phyloP scores from a whole-genome alignment of 345 rosid genomes.

The Lenwebbia sp. region DNA sequence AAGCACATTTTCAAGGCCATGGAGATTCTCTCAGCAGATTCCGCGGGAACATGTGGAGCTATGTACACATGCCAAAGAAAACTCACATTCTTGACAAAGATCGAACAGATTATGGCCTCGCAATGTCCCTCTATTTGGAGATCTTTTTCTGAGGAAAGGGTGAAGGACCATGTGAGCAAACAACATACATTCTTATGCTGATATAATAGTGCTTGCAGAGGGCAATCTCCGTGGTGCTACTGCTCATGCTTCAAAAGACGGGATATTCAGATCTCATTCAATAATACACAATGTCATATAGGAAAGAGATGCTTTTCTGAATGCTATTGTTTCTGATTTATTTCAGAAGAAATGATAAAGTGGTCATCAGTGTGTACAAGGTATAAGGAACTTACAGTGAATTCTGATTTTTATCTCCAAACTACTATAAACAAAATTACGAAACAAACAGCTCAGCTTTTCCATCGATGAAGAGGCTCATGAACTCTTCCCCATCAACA shows the following conservation, averaged over 20 bases:
- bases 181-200: not conserved
- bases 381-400: not conserved
- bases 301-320: not conserved
- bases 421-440: conserved; percentile 3
- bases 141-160: not conserved
- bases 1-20: not conserved
- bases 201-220: not conserved
- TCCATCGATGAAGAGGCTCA: conserved; percentile 98
- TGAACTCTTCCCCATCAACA: conserved; percentile 96
- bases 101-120: not conserved
- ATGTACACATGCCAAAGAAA: not conserved
- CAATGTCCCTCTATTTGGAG: not conserved
- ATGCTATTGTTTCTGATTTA: not conserved
- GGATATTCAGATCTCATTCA: not conserved
- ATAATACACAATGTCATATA: not conserved
- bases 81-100: not conserved
- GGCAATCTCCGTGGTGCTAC: not conserved
- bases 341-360: not conserved
- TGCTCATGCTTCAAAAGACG: not conserved
- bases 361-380: not conserved
- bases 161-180: not conserved
- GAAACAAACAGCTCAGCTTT: conserved; percentile 79
- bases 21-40: not conserved
- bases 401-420: not conserved
- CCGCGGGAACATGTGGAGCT: not conserved